These are phyloP conservation scores for Neurospora africana DNA, from an alignment of 495 filamentous ascomycete species.

Conservation along the genomic window DNA sequence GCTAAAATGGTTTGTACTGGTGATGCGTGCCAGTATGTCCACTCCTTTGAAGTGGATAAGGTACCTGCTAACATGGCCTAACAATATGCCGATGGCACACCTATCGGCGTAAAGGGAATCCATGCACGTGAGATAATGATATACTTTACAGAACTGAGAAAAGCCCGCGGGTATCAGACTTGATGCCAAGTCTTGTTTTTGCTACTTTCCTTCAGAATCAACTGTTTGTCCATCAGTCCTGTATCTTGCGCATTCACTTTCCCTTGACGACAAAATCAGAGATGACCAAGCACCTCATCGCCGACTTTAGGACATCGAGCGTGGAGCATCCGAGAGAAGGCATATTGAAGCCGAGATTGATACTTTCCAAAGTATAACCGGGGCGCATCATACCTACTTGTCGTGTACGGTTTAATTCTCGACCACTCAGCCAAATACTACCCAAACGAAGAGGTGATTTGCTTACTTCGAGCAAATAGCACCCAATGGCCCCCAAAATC, in stretches of 20 bases:
- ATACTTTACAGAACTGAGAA: too few relatives aligned
- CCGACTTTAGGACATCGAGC: not conserved
- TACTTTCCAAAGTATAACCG: too few relatives aligned
- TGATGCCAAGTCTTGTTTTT: not conserved
- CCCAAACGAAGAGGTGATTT: too few relatives aligned
- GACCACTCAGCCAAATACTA: too few relatives aligned
- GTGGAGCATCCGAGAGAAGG: too few relatives aligned
- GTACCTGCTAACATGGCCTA: too few relatives aligned
- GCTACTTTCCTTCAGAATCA: not conserved
- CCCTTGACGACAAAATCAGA: not conserved
- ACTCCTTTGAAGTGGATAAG: not conserved
- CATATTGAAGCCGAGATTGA: too few relatives aligned
- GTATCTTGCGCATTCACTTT: not conserved
- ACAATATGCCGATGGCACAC: not conserved
- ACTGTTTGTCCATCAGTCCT: not conserved
- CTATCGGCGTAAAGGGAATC: not conserved
- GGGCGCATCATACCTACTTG: too few relatives aligned
- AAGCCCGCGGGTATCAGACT: not conserved
- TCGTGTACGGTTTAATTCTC: too few relatives aligned
- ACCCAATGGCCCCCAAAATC: too few relatives aligned
- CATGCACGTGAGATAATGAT: not conserved
- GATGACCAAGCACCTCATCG: not conserved
- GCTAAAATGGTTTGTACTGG: not conserved
- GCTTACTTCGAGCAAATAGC: too few relatives aligned
- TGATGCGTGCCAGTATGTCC: not conserved